Evolutionary conservation across 768 basidiomycete genomes (phyloP), one percentile per base, ranked within the genome.

Genomic region (Tulasnella sp.): DNA sequence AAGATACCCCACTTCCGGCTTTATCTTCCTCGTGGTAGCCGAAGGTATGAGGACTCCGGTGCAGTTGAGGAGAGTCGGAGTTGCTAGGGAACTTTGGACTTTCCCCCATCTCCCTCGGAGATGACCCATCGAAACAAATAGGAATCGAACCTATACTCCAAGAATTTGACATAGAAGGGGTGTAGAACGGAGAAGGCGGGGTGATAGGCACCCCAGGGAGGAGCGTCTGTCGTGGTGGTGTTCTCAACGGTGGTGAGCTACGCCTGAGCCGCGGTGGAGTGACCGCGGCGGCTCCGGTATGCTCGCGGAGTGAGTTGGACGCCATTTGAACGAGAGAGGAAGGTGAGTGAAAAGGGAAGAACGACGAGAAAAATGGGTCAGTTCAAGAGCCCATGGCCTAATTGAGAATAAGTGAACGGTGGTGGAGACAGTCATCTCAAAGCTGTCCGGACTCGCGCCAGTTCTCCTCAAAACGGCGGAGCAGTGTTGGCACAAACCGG

Each of bases 121-220:
- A 59, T 7, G 58, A 59, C 3, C 44, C 4, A 47, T 48, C 47
- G 48, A 30, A 51, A 47, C 29, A 49, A 29, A 59, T 59, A 10
- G 58, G 58, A 21, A 59, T 59, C 4, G 45, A 51, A 27, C 58
- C 58, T 10, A 59, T 34, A 32, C 58, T 59, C 58, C 45, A 59
- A 17, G 58, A 49, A 9, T 47, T 15, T 19, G 51, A 32, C 5
- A 48, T 48, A 19, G 30, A 23, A 30, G 51, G 51, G 7, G 51
- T 52, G 9, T 19, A 9, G 7, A 29, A 26, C 8, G 51, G 51
- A 5, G 51, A 52, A 24, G 51, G 51, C 13, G 51, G 51, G 19
- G 51, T 52, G n/a, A 32, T 8, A 13, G 51, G 51, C 51, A 52
- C 8, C 23, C 51, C 27, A 21, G 24, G 7, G 7, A n/a, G n/a